Evolutionary conservation across 2,329 filamentous ascomycete genomes (phyloP), one percentile per base, ranked within the genome.

Genomic region (Venturia asperata): DNA sequence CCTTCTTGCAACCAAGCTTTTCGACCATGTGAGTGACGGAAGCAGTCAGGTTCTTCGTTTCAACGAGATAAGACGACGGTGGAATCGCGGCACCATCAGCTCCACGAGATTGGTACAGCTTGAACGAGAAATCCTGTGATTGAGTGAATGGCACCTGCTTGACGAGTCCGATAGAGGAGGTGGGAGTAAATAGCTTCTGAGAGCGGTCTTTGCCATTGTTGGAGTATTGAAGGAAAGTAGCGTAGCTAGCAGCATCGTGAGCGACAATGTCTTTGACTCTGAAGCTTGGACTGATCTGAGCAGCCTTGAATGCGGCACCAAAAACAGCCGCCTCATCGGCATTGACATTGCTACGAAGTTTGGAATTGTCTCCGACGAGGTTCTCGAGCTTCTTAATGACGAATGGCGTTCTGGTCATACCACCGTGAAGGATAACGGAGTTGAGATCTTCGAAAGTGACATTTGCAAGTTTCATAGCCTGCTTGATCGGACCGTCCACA

Each of bases 271-370:
- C 94, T 82, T 97, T 99, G 74, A 99, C 94, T 67, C 92, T 88
- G 86, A 99, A 99, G 74, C 90, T 93, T 49, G 93, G 92, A 77
- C 91, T 97, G 66, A 99, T 83, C 70, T 91, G 87, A 63, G 94
- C 94, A 62, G 91, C 94, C 73, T 92, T 91, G 82, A 99, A 97
- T 37, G 89, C 92, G 65, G 94, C 93, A 71, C 94, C 94, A 75
- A 97, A 96, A 11, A 96, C 94, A 62, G 94, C 94, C 30, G 94
- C 89, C 78, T 99, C 94, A 72, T 99, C 94, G 13, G 93, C 90
- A 78, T 99, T 99, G 73, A 99, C 94, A 71, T 95, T 99, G 72
- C 88, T 89, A 69, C 92, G 88, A 67, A 99, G 82, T 80, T 96
- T 97, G 63, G 89, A 86, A 9, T 86, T 77, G 21, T 83, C 84